These are phyloP conservation scores for Leccinum disarticulatum DNA, from an alignment of 768 basidiomycete genomes.

Conservation along the genomic window DNA sequence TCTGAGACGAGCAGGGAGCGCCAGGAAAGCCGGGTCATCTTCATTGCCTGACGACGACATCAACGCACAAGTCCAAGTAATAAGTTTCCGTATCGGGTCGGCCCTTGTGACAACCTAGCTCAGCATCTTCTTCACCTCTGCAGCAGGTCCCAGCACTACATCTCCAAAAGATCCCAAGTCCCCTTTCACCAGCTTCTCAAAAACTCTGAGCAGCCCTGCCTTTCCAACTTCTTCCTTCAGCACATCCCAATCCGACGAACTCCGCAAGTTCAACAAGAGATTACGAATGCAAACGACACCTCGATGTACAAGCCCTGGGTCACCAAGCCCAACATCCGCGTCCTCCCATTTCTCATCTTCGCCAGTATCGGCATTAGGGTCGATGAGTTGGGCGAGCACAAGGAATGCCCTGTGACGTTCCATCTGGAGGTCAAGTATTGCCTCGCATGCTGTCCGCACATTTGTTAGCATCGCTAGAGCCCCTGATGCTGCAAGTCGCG, in stretches of 20 bases:
- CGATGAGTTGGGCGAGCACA: slow-evolving; percentile 66
- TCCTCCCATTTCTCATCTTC: slow-evolving; percentile 40
- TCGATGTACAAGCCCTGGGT: slow-evolving; percentile 73
- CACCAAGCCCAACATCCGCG: slow-evolving; percentile 25
- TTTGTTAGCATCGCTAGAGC: slow-evolving; percentile 80
- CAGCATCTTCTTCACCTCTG: slow-evolving; percentile 49
- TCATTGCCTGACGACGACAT: slow-evolving; percentile 16
- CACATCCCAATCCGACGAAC: slow-evolving; percentile 37
- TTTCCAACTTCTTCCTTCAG: slow-evolving; percentile 53
- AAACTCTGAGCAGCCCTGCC: slow-evolving; percentile 50
- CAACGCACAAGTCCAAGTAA: background rate
- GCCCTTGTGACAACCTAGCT: background rate
- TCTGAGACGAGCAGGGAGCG: slow-evolving; percentile 43
- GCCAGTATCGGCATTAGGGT: slow-evolving; percentile 45
- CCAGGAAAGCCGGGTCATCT: slow-evolving; percentile 36
- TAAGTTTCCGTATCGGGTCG: slow-evolving; percentile 1
- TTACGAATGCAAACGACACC: slow-evolving; percentile 76
- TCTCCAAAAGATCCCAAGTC: slow-evolving; percentile 36
- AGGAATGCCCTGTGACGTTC: slow-evolving; percentile 64
- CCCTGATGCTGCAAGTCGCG: slow-evolving; percentile 87
- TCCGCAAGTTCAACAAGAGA: slow-evolving; percentile 49
- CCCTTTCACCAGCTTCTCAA: slow-evolving; percentile 50
- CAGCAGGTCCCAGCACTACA: slow-evolving; percentile 46
- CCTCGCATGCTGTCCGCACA: slow-evolving; percentile 56
- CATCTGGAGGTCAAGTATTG: slow-evolving; percentile 61